Percentiles rank a stretch among this genome's conserved stretches.
Conservation (phyloP, 208 protist genomes). For the Trypanosoma melophagium region DNA sequence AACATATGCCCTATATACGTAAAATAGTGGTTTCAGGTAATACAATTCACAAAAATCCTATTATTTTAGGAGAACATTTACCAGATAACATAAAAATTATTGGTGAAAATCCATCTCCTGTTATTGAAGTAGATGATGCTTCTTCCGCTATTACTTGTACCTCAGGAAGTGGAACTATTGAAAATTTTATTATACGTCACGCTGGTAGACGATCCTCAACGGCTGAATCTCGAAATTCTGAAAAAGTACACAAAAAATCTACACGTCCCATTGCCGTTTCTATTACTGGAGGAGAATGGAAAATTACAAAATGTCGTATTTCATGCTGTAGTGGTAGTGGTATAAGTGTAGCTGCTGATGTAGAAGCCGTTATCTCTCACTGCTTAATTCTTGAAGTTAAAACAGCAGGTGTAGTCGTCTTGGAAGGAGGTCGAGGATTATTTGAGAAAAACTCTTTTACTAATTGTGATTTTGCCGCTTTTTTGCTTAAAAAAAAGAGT, state of each 20-base stretch:
- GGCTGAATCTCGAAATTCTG: conserved; percentile 9
- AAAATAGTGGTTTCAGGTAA: conserved; percentile 60
- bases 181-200: conserved; percentile 83
- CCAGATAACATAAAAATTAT: conserved; percentile 70
- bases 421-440: conserved; percentile 59
- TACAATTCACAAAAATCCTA: conserved; percentile 43
- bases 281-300: conserved; percentile 73
- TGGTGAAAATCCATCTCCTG: conserved; percentile 64
- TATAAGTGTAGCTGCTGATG: conserved; percentile 41
- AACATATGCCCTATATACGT: conserved; percentile 53
- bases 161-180: conserved; percentile 60
- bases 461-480: conserved; percentile 78
- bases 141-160: conserved; percentile 54
- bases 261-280: conserved; percentile 59
- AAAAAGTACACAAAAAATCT: conserved; percentile 34
- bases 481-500: conserved; percentile 69
- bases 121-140: conserved; percentile 53
- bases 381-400: conserved; percentile 81
- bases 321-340: conserved; percentile 72
- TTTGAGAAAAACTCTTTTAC: conserved; percentile 77
- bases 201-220: conserved; percentile 27
- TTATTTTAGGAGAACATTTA: conserved; percentile 51
- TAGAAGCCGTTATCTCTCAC: conserved; percentile 66
- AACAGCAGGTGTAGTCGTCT: conserved; percentile 66
- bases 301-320: conserved; percentile 67